Base-by-base conservation (phyloP, 805 yeast species). In the Saturnispora kantuleensis region DNA sequence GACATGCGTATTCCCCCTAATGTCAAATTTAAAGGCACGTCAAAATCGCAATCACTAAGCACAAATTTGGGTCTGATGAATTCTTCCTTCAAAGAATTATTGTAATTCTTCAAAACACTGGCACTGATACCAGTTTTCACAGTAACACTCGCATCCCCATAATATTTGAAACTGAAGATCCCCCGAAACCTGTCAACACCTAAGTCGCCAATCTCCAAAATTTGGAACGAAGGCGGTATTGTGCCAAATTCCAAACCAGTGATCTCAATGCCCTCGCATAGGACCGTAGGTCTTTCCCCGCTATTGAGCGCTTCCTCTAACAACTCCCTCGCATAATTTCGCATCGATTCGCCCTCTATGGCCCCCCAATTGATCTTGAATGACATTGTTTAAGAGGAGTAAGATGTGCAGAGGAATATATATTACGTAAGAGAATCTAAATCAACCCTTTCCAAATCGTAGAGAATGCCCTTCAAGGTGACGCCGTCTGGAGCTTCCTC, bases 101-200 rank as follows among this genome's bases (percentile, higher is more conserved):
- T 57, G 59, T 83, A 80, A 28, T 84, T 84, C 48, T 81, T 80
- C 44, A 87, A 66, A 6, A 93, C 83, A 60, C 86, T 86, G 1
- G 95, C 95, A 60, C 85, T 88, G 11, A 87, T 86, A 45, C 81
- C 78, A 0, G 94, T 84, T 44, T 78, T 82, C 42, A 85, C 68
- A 1, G 88, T 81, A 44, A 84, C 74, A 44, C 76, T 76, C 15
- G 87, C 85, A 58, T 82, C 86, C 2, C 95, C 95, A 39, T 69
- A 67, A 58, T 85, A 84, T 52, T 75, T 77, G 49, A 84, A 72
- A 54, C 84, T 84, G 68, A 84, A 85, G 16, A 84, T 85, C 1
- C 95, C 94, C 47, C 93, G 68, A 56, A 84, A 85, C 49, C 84
- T 64, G 61, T 84, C 93, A 26, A 67, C 69, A 6, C 79, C 93